Conservation (phyloP, 805 yeast genomes). For the Candida xyloterini region DNA sequence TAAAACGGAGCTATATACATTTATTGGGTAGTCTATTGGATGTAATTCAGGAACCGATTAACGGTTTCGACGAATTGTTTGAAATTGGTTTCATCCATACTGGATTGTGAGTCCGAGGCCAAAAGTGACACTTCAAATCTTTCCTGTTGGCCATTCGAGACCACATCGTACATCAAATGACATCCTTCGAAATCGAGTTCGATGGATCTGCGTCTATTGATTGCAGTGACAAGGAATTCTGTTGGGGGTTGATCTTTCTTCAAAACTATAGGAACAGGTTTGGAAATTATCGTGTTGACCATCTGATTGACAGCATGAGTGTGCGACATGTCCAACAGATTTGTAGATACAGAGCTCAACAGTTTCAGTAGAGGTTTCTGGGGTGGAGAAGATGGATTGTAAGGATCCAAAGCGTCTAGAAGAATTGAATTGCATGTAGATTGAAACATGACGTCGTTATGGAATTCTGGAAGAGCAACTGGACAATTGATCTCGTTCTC, state of each 20-base stretch:
- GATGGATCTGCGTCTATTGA: slow-evolving; percentile 25
- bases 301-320: slow-evolving; percentile 16
- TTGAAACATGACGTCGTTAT: slow-evolving; percentile 31
- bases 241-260: slow-evolving; percentile 6
- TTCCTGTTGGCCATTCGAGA: slow-evolving; percentile 25
- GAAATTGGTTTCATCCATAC: slow-evolving; percentile 12
- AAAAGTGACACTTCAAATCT: slow-evolving; percentile 26
- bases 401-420: slow-evolving; percentile 17
- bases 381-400: slow-evolving; percentile 11
- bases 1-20: slow-evolving; percentile 1
- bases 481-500: slow-evolving; percentile 29
- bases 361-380: slow-evolving; percentile 24
- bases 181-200: slow-evolving; percentile 28
- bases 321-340: slow-evolving; percentile 21
- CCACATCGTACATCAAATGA: slow-evolving; percentile 28
- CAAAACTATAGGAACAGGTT: slow-evolving; percentile 16
- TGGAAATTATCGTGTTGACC: slow-evolving; percentile 16
- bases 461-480: slow-evolving; percentile 25
- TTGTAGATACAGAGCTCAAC: slow-evolving; percentile 22
- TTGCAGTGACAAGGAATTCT: slow-evolving; percentile 22
- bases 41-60: slow-evolving; percentile 13
- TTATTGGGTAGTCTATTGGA: slow-evolving; percentile 3
- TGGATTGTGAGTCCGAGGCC: slow-evolving; percentile 12
- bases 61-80: slow-evolving; percentile 8
- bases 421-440: slow-evolving; percentile 29